Evolutionary conservation across 139 green algal species (phyloP), one percentile per base, ranked within the genome.

Genomic region (Ettlia oleoabundans): DNA sequence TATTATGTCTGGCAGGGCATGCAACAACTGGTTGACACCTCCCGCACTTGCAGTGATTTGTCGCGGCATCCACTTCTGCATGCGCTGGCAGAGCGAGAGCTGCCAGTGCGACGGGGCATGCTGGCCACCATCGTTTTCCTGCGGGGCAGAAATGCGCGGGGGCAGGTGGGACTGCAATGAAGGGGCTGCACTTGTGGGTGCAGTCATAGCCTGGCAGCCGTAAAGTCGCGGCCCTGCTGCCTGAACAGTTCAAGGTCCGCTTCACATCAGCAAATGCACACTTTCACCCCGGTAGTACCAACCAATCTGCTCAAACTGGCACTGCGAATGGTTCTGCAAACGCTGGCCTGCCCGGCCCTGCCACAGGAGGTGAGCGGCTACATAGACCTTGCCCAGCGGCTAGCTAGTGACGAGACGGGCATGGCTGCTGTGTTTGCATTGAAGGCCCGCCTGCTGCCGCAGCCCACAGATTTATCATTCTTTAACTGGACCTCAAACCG

Each of bases 401-500:
- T 95, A 33, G 61, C 62, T 41, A 55, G 75, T 4, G 61, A 86
- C 53, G 64, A 81, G 35, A 92, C 93, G 52, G 90, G 91, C 79
- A 94, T 97, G 86, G 92, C 95, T 75, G 79, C 90, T 0, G 91
- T 95, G 38, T 98, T 98, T 89, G 92, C 92, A 7, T 72, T 87
- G 35, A 90, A 90, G 78, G 92, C 91, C 81, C 88, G 90, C 0
- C 71, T 98, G 52, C 89, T 97, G 87, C 95, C 95, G 0, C 91
- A 90, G 42, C 84, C 93, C n/a, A 90, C 85, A 18, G 95, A 98
- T 88, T 87, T 98, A 8, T 93, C 84, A 52, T 97, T 95, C 80
- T 97, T 96, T 89, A 98, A 98, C 88, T 98, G 95, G 95, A 91
- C 96, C 80, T 97, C 93, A 15, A 93, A 98, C 70, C 93, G 92